Base-by-base conservation (phyloP, 208 protist genomes). In the Entamoeba invadens region DNA sequence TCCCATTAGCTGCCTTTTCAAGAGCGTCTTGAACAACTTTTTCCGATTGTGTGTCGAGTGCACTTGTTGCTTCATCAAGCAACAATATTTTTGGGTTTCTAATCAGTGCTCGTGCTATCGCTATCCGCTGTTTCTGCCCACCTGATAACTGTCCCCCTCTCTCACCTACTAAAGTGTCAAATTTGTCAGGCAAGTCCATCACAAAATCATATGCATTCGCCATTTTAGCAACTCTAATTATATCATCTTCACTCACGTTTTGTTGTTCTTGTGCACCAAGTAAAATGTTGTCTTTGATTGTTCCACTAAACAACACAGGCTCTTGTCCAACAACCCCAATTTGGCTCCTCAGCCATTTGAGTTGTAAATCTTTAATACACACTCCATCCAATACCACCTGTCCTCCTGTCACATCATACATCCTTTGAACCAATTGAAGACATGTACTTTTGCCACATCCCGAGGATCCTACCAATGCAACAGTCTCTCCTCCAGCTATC, bases 231-330 rank as follows among this genome's bases (percentile, higher is more conserved):
- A 6, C 6, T 91, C 21, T 18, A 42, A 42, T 45, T 10, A 91
- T 45, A 21, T 42, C 77, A 45, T 91, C 77, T 45, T 91, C 77
- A 44, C 25, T 91, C 25, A 18, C 12, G 38, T 4, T 91, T 45
- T 45, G 12, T 91, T 42, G 38, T 45, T 91, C 77, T 91, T 18
- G 6, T 18, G 77, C 31, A 16, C 92, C 92, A 72, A 45, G 57
- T 25, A 44, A 18, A 46, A 99, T 98, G 96, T 99, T 99, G 95
- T 98, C 97, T 45, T 96, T 94, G 46, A 99, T 96, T 5, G 97
- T 98, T 93, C 97, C 97, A 94, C 98, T 97, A 95, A 99, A 99
- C 8, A 99, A 96, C 25, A 98, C 96, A 25, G 97, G 97, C 94
- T 99, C 98, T 95, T 99, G 98, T 38, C 97, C 97, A 44, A 99